Evolutionary conservation across 345 rosid species (phyloP).

Genomic region (Carallia brachiata): DNA sequence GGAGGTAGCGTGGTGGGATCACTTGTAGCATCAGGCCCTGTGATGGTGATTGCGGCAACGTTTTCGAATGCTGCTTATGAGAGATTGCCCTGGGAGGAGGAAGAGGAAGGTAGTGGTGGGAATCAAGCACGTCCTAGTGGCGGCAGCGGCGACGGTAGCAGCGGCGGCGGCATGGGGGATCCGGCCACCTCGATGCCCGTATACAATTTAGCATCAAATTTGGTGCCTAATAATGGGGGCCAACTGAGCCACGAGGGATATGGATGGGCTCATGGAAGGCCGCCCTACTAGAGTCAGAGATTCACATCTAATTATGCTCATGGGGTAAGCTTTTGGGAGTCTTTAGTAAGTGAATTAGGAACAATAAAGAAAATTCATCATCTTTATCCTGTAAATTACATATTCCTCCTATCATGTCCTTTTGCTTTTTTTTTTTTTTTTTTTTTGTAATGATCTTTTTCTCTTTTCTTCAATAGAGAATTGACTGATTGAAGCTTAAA

Average conservation of each 20-base stretch:
- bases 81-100: slow-evolving; percentile 28
- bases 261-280: slow-evolving; percentile 53
- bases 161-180: slow-evolving; percentile 14
- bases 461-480: neutral
- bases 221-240: slow-evolving; percentile 24
- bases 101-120: slow-evolving; percentile 21
- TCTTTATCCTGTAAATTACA: slow-evolving; percentile 1
- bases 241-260: slow-evolving; percentile 45
- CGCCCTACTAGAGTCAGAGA: slow-evolving; percentile 30
- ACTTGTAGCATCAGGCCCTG: slow-evolving; percentile 25
- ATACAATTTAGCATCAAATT: slow-evolving; percentile 21
- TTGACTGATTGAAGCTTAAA: neutral
- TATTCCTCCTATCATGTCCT: neutral
- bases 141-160: slow-evolving; percentile 1
- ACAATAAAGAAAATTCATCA: neutral
- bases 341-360: slow-evolving; percentile 10
- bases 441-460: neutral
- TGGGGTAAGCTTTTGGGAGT: neutral
- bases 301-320: no score
- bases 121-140: slow-evolving; percentile 13
- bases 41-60: slow-evolving; percentile 29
- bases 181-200: slow-evolving; percentile 16
- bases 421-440: neutral
- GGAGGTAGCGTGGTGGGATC: slow-evolving; percentile 31
- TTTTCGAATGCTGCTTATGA: slow-evolving; percentile 29